phyloP scores from a whole-genome alignment of 1,284 basidiomycete genomes.

The Malassezia cuniculi region DNA sequence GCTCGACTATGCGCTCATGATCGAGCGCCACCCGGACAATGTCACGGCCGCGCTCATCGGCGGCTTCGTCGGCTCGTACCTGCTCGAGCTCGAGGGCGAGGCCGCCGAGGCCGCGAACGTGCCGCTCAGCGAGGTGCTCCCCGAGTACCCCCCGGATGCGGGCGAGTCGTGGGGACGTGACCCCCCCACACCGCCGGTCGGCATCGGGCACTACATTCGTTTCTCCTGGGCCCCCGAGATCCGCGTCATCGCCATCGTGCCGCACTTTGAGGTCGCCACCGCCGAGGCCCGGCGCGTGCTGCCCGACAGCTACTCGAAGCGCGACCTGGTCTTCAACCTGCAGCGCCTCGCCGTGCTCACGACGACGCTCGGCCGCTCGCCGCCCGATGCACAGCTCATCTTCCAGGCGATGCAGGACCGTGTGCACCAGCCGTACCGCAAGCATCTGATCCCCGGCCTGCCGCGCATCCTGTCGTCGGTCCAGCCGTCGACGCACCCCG shows the following conservation, averaged over 20 bases:
- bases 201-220: slow-evolving; percentile 86
- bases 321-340: slow-evolving; percentile 89
- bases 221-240: slow-evolving; percentile 79
- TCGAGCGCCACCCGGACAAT: slow-evolving; percentile 97
- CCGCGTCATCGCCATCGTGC: slow-evolving; percentile 87
- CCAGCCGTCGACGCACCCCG: slow-evolving; percentile 76
- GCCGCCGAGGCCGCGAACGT: slow-evolving; percentile 63
- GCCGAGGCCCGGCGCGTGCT: slow-evolving; percentile 83
- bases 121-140: slow-evolving; percentile 87
- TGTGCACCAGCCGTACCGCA: slow-evolving; percentile 92
- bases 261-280: slow-evolving; percentile 88
- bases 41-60: slow-evolving; percentile 93
- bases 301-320: slow-evolving; percentile 68
- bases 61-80: slow-evolving; percentile 94
- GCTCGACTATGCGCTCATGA: slow-evolving; percentile 95
- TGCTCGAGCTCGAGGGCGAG: slow-evolving; percentile 59
- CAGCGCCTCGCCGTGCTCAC: slow-evolving; percentile 96
- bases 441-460: slow-evolving; percentile 73
- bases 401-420: slow-evolving; percentile 99
- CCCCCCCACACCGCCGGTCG: slow-evolving; percentile 72
- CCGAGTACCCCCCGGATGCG: slow-evolving; percentile 87
- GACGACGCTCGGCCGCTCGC: slow-evolving; percentile 75
- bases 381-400: slow-evolving; percentile 83
- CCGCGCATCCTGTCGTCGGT: slow-evolving; percentile 57
- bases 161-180: slow-evolving; percentile 75